Conservation (phyloP, 768 basidiomycete genomes). For the Cyathus striatus region DNA sequence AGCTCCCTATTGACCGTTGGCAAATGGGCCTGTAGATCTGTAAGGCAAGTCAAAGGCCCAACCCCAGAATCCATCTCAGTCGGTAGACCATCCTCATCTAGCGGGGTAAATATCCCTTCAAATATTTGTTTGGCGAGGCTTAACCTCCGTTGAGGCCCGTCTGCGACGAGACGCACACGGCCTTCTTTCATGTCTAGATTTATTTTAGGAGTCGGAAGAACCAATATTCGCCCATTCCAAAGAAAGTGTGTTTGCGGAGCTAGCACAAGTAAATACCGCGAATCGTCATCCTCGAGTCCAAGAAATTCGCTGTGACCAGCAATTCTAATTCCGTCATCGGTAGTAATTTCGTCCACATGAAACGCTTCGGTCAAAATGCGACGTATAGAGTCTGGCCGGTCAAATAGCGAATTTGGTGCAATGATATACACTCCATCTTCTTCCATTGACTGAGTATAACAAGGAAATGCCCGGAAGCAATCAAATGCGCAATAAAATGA, state of each 20-base stretch:
- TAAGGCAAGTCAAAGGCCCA: constrained; percentile 43
- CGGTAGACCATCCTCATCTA: constrained; percentile 59
- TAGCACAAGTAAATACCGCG: constrained; percentile 77
- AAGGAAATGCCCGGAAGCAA: constrained; percentile 86
- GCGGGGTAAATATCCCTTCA: constrained; percentile 51
- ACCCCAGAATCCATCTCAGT: constrained; percentile 31
- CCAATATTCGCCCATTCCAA: constrained; percentile 87
- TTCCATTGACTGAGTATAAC: constrained; percentile 88
- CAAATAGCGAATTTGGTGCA: constrained; percentile 71
- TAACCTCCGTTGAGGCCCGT: constrained; percentile 78
- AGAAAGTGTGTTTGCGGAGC: constrained; percentile 84
- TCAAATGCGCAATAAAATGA: constrained; percentile 73
- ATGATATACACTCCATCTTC: constrained; percentile 91
- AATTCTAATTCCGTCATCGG: constrained; percentile 47
- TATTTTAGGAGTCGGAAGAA: constrained; percentile 68
- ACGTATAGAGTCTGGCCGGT: constrained; percentile 70
- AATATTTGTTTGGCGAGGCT: constrained; percentile 75
- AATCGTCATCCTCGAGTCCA: constrained; percentile 50
- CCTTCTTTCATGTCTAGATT: constrained; percentile 84
- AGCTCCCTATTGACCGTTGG: constrained; percentile 87
- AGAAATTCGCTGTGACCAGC: constrained; percentile 33
- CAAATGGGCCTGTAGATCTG: constrained; percentile 86
- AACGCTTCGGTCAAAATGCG: constrained; percentile 84
- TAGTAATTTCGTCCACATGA: constrained; percentile 61
- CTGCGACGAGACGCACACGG: constrained; percentile 87